Base-by-base conservation (phyloP, 2,329 filamentous ascomycete genomes). In the Setomelanomma holmii region DNA sequence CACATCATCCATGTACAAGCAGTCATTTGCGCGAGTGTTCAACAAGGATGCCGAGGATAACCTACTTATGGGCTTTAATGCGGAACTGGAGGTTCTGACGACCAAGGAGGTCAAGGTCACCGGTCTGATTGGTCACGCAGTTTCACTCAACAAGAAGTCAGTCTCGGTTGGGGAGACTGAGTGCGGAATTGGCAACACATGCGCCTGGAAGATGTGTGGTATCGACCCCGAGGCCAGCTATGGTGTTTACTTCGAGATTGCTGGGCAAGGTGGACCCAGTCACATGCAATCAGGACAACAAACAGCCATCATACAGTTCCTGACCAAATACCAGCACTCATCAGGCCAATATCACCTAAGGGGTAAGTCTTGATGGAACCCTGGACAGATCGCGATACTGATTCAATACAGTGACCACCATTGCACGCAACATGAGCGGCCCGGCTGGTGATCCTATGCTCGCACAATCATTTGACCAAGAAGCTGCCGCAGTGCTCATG, bases 121-220 rank as follows among this genome's bases (percentile, higher is more conserved):
- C 24, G 95, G 95, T 46, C 82, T 99, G 33, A 99, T 99, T 66
- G 95, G 95, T 8, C 95, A 99, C 75, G 95, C 93, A 0, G 89
- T 99, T 40, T 98, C 93, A 2, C 81, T 97, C 64, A 98, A 98
- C 82, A 99, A 98, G 79, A 99, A 99, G 74, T 98, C 95, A 0
- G 89, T 90, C 7, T 96, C 92, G 1, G 95, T 99, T 11, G 95
- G 95, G 46, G 95, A 99, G 79, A 98, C 95, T 0, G 95, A 99
- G 74, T 97, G 93, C 67, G 95, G 95, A 69, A 97, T 99, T 66
- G 95, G 95, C 60, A 98, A 98, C 73, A 99, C 95, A 1, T 98
- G 93, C 76, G 93, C 93, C 3, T 99, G 95, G 95, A 99, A 99
- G 79, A 97, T 99, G 93, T 98, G 95, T 69, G 93, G 92, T 63